Evolutionary conservation across 2,329 filamentous ascomycete species (phyloP).

Genomic region (Escovopsis weberi): DNA sequence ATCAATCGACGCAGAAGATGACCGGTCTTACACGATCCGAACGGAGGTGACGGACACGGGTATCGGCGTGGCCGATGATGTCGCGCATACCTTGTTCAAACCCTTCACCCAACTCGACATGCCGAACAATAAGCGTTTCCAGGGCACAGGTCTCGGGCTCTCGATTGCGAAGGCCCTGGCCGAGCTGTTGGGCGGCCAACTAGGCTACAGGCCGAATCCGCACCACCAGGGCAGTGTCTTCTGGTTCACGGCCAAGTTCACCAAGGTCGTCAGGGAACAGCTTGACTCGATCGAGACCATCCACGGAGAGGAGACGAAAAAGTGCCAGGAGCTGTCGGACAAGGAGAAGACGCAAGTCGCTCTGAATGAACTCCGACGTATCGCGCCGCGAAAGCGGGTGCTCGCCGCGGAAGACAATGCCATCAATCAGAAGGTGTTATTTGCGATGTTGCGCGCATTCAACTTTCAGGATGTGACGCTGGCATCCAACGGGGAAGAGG

Average conservation of each 20-base stretch:
- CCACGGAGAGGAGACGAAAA: slow-evolving; percentile 3
- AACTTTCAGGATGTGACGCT: slow-evolving; percentile 22
- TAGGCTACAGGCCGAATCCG: slow-evolving; percentile 26
- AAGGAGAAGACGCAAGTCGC: slow-evolving; percentile 6
- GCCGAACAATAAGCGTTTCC: slow-evolving; percentile 35
- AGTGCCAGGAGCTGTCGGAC: slow-evolving; percentile 13
- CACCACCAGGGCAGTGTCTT: slow-evolving; percentile 33
- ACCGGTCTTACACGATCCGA: slow-evolving; percentile 29
- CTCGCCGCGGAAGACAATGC: slow-evolving; percentile 27
- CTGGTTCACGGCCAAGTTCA: slow-evolving; percentile 33
- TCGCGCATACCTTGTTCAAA: slow-evolving; percentile 34
- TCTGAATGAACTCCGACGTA: slow-evolving; percentile 15
- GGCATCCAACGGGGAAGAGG: slow-evolving; percentile 8
- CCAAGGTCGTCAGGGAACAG: slow-evolving; percentile 19
- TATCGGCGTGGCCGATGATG: slow-evolving; percentile 33
- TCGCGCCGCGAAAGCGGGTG: slow-evolving; percentile 25
- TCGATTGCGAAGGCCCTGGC: slow-evolving; percentile 42
- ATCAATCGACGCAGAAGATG: slow-evolving; percentile 25
- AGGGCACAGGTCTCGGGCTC: slow-evolving; percentile 41
- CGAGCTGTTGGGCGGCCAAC: slow-evolving; percentile 39
- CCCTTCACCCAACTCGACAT: slow-evolving; percentile 42
- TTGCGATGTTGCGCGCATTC: slow-evolving; percentile 21
- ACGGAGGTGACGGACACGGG: slow-evolving; percentile 40
- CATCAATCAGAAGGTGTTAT: slow-evolving; percentile 27
- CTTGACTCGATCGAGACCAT: slow-evolving; percentile 13